A percentile compares a stretch with the other conserved stretches of the same genome.
phyloP scores from a whole-genome alignment of 768 basidiomycete genomes.

The Punctularia strigosozonata region DNA sequence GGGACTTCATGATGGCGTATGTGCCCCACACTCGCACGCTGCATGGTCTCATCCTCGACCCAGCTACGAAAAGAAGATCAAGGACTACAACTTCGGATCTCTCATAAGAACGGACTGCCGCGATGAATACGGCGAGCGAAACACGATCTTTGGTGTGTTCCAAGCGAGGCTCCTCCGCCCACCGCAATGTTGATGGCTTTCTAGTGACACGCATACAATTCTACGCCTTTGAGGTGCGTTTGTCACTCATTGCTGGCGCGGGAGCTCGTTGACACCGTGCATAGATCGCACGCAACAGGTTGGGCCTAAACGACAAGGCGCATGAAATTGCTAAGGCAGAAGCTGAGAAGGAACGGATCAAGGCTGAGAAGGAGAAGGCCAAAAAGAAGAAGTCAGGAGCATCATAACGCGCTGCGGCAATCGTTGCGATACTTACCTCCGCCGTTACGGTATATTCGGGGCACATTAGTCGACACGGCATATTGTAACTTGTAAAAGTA shows the following conservation, averaged over 20 bases:
- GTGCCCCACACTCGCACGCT: constrained; percentile 8
- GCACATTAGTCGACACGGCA: no score
- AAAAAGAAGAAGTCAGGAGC: no score
- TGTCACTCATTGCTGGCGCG: constrained; percentile 1
- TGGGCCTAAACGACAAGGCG: constrained; percentile 81
- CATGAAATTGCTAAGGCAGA: constrained; percentile 74
- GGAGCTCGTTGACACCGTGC: neutral
- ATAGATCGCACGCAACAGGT: constrained; percentile 83
- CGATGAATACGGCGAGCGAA: constrained; percentile 79
- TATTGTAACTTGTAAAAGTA: no score
- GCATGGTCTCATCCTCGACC: neutral
- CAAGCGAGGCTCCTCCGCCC: no score
- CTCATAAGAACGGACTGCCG: constrained; percentile 73
- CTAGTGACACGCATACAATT: constrained; percentile 67
- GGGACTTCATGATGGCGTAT: constrained; percentile 71
- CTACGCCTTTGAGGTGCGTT: constrained; percentile 76
- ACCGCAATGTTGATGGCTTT: constrained; percentile 4
- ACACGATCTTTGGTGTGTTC: constrained; percentile 83
- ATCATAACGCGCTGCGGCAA: no score
- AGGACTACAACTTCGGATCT: constrained; percentile 95
- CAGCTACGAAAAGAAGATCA: constrained; percentile 83
- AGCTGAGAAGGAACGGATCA: constrained; percentile 36
- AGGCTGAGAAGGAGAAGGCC: constrained; percentile 48
- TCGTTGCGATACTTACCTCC: no score
- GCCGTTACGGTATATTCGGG: no score